Base-by-base conservation (phyloP, 2,329 filamentous ascomycete species). In the Trichoderma sp. region DNA sequence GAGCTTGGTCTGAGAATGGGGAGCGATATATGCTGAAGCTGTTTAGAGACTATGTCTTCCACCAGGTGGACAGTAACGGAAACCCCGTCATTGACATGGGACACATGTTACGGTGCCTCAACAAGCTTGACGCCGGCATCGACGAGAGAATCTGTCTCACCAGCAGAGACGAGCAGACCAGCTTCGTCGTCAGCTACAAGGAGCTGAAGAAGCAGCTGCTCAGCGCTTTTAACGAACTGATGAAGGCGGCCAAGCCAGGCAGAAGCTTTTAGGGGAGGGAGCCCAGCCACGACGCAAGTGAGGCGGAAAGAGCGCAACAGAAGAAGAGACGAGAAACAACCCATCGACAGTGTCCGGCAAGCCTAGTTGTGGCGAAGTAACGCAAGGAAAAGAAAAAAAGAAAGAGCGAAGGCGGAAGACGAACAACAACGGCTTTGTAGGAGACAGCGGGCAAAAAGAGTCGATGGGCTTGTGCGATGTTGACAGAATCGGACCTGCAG, bases 11-110 rank as follows among this genome's bases (percentile, higher is more conserved):
- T 5, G 94, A 98, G 76, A 95, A 91, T 55, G 94, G 94, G 28
- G 92, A 97, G 72, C 87, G 93, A 30, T 98, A 97, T 75, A 90
- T 92, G 74, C 82, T 99, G 69, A 97, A 97, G 78, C 84, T 99
- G 9, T 98, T 98, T 81, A 87, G 95, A 57, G 95, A 99, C 78
- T 98, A 96, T 72, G 92, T 97, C 47, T 99, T 98, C 78, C 95
- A 99, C 76, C 93, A 96, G 73, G 93, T 97, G 14, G 93, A 98
- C 74, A 85, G 86, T 34, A 88, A 92, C 65, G 93, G 92, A 15
- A 90, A 91, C 61, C 90, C 95, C 0, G 89, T 93, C 1, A 82
- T 96, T 5, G 91, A 97, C 74, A 81, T 97, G 65, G 94, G 90
- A 3, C 93, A 98, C 78, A 92, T 98, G 68, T 77, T 99, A 52